phyloP scores from a whole-genome alignment of 768 basidiomycete genomes.

The Amanita inopinata region DNA sequence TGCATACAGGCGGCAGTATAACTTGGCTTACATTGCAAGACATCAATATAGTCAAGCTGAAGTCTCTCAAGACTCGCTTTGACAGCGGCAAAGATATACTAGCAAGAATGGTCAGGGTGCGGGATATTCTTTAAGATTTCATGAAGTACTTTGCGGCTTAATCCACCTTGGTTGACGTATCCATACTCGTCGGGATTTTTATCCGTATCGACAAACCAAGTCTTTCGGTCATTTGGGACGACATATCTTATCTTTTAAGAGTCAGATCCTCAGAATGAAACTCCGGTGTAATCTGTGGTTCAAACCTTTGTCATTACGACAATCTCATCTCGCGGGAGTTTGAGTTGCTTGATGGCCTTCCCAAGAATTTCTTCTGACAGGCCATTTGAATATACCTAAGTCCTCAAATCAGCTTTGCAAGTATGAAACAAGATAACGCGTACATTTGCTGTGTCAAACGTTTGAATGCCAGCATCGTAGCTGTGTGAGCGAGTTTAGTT shows the following conservation, averaged over 20 bases:
- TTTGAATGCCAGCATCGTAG: slow-evolving; percentile 55
- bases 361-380: slow-evolving; percentile 59
- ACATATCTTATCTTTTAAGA: slow-evolving; percentile 15
- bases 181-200: slow-evolving; percentile 28
- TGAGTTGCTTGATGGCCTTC: slow-evolving; percentile 56
- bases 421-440: slow-evolving; percentile 4
- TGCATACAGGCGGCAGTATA: not conserved
- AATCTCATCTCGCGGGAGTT: slow-evolving; percentile 64
- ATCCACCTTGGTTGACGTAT: slow-evolving; percentile 35
- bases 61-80: slow-evolving; percentile 41
- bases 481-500: slow-evolving; percentile 14
- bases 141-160: slow-evolving; percentile 29
- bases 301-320: slow-evolving; percentile 64
- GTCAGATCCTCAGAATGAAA: not conserved
- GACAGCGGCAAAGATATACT: slow-evolving; percentile 48
- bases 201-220: slow-evolving; percentile 8
- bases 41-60: slow-evolving; percentile 50
- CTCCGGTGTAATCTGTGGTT: not conserved
- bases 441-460: slow-evolving; percentile 51
- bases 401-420: not conserved
- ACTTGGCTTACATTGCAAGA: slow-evolving; percentile 39
- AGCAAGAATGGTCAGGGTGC: not conserved
- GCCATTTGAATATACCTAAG: slow-evolving; percentile 56
- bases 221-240: slow-evolving; percentile 17
- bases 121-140: not conserved